Conservation (phyloP, 1,284 basidiomycete species). For the Meripilus lineatus region DNA sequence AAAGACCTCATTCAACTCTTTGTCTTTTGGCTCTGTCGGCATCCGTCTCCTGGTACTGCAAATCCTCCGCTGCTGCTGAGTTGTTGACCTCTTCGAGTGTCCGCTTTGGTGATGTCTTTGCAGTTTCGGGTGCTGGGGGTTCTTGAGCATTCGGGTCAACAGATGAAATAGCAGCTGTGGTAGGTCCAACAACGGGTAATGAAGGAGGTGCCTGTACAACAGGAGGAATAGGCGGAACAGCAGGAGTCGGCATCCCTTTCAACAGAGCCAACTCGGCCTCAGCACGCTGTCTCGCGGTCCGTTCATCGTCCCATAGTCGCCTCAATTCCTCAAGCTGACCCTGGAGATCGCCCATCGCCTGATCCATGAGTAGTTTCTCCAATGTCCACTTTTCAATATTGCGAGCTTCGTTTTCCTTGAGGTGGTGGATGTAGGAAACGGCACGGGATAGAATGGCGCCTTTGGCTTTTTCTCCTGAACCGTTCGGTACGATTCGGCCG, state of each 20-base stretch:
- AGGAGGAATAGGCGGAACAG: no score
- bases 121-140: no score
- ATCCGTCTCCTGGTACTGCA: no score
- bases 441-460: constrained; percentile 83
- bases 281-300: constrained; percentile 46
- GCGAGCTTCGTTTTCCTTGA: constrained; percentile 86
- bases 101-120: no score
- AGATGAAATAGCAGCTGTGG: no score
- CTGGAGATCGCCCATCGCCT: constrained; percentile 83
- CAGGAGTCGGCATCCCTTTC: constrained; percentile 20
- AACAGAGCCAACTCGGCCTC: constrained; percentile 58
- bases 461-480: constrained; percentile 85
- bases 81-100: no score
- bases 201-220: no score
- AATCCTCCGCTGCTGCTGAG: no score
- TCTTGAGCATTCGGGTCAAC: no score
- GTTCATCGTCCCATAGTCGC: constrained; percentile 69
- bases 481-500: constrained; percentile 83
- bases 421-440: constrained; percentile 84
- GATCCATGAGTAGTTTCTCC: constrained; percentile 89
- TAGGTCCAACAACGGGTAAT: no score
- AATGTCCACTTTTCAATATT: constrained; percentile 95
- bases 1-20: no score
- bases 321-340: constrained; percentile 74
- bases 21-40: no score